These are phyloP conservation scores for Papiliotrema nemorosa DNA, from an alignment of 1,284 basidiomycete genomes.

Conservation along the genomic window DNA sequence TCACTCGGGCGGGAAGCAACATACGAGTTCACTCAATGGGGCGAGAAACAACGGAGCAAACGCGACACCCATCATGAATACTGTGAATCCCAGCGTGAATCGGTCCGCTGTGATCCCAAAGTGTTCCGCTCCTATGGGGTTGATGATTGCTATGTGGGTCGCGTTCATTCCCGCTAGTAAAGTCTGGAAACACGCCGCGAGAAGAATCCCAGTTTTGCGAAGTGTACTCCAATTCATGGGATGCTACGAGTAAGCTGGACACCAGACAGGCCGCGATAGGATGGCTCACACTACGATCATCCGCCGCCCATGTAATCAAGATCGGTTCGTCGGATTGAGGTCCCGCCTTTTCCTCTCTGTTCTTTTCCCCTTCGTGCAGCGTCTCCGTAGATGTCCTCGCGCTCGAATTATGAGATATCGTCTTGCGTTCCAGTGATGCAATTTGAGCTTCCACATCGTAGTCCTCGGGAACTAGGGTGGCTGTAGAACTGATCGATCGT, in stretches of 20 bases:
- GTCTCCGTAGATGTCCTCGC: too few relatives aligned
- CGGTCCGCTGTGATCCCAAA: constrained; percentile 25
- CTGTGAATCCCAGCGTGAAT: constrained; percentile 23
- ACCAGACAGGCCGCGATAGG: too few relatives aligned
- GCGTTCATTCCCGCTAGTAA: constrained; percentile 27
- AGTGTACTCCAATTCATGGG: constrained; percentile 35
- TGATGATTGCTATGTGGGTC: constrained; percentile 26
- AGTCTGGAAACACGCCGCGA: constrained; percentile 25
- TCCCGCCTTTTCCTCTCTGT: too few relatives aligned
- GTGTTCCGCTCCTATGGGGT: constrained; percentile 25
- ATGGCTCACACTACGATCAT: too few relatives aligned
- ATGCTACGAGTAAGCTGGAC: constrained; percentile 29
- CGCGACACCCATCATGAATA: constrained; percentile 32
- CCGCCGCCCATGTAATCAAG: too few relatives aligned
- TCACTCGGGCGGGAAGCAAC: neutral
- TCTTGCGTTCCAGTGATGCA: too few relatives aligned
- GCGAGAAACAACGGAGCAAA: constrained; percentile 43
- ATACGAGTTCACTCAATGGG: constrained; percentile 40
- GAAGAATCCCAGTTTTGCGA: constrained; percentile 28
- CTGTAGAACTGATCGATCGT: too few relatives aligned
- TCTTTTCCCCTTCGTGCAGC: too few relatives aligned
- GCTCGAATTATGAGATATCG: too few relatives aligned
- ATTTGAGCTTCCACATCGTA: too few relatives aligned
- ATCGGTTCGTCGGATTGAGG: too few relatives aligned
- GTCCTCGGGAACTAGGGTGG: too few relatives aligned